Conservation (phyloP, 1,284 basidiomycete genomes). For the Ganoderma leucocontextum region DNA sequence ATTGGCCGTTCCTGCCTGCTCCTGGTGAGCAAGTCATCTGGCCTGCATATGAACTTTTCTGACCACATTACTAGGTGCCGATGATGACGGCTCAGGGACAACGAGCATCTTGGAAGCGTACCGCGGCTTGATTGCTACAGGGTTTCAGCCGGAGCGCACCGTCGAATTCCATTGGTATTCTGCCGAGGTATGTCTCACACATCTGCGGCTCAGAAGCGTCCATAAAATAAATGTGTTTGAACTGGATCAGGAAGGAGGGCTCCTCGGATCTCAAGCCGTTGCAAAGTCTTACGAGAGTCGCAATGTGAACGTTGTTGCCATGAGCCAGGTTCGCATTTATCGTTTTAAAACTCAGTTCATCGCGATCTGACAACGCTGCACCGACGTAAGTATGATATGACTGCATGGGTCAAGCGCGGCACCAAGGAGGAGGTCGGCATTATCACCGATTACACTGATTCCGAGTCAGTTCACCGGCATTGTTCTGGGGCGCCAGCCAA, state of each 20-base stretch:
- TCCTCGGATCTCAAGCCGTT: constrained; percentile 94
- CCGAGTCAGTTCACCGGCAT: constrained; percentile 49
- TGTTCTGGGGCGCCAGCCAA: constrained; percentile 4
- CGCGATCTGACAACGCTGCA: constrained; percentile 27
- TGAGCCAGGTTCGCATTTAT: constrained; percentile 76
- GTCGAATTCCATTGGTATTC: constrained; percentile 98
- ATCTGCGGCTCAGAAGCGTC: constrained; percentile 17
- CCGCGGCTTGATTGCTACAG: constrained; percentile 80
- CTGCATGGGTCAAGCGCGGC: constrained; percentile 94
- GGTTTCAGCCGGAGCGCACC: constrained; percentile 79
- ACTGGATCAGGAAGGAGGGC: constrained; percentile 80
- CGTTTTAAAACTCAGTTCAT: constrained; percentile 28
- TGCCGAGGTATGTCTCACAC: constrained; percentile 69
- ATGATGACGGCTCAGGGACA: constrained; percentile 93
- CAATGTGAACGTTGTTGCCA: constrained; percentile 79
- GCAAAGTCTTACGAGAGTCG: constrained; percentile 79
- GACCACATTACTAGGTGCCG: constrained; percentile 55
- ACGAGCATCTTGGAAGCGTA: constrained; percentile 94
- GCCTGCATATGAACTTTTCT: constrained; percentile 12
- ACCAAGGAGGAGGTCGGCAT: constrained; percentile 90
- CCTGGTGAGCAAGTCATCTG: constrained; percentile 63
- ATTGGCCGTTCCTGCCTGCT: constrained; percentile 89
- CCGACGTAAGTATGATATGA: constrained; percentile 84
- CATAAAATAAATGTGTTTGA: constrained; percentile 20
- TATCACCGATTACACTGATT: constrained; percentile 88